A percentile compares a stretch with the other conserved stretches of the same genome.
Evolutionary conservation across 225 moss, liverwort and hornwort species (phyloP).

Genomic region (Neckera pumila): DNA sequence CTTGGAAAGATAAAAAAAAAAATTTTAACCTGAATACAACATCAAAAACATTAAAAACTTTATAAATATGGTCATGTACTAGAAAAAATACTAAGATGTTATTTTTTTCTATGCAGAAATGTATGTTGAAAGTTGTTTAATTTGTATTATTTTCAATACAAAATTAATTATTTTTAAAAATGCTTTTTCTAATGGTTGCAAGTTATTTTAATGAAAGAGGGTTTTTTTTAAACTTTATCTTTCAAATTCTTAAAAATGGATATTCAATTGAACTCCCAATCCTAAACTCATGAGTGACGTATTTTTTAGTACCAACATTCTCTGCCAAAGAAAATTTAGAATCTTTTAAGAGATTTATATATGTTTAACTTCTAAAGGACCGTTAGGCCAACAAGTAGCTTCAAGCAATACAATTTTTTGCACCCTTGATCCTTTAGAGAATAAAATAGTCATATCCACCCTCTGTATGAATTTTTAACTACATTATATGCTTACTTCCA

Average conservation of each 20-base stretch:
- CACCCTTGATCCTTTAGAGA: rapidly evolving
- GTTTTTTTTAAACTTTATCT: too few species aligned
- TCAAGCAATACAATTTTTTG: rapidly evolving
- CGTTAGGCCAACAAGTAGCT: neutral
- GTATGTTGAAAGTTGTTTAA: too few species aligned
- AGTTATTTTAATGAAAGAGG: neutral
- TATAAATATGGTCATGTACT: too few species aligned
- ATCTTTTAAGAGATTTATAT: neutral
- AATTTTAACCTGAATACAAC: neutral
- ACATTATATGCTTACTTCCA: neutral
- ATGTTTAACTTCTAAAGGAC: neutral
- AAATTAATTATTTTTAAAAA: too few species aligned
- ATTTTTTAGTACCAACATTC: neutral
- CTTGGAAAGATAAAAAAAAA: neutral
- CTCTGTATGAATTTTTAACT: neutral
- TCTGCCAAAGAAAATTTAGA: neutral
- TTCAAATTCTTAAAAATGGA: neutral
- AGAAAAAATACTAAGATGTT: neutral
- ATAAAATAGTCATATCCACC: neutral
- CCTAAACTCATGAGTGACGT: neutral
- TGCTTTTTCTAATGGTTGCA: too few species aligned
- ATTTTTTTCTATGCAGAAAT: neutral
- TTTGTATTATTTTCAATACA: neutral
- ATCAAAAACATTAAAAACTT: neutral
- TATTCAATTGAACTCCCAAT: too few species aligned